Evolutionary conservation across 305 asterid genomes (phyloP).

Genomic region (Lippia alba): DNA sequence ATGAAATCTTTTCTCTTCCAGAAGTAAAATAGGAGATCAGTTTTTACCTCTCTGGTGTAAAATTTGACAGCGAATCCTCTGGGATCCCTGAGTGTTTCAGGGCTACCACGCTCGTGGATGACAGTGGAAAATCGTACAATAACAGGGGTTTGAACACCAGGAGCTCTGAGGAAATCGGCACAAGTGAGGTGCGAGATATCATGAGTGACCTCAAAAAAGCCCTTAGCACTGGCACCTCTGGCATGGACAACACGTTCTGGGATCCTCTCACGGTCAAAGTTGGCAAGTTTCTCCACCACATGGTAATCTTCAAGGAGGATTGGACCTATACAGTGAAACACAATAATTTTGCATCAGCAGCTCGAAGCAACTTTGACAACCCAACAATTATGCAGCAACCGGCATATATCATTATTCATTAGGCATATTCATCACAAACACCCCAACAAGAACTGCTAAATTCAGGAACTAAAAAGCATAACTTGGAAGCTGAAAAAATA

Average conservation of each 20-base stretch:
- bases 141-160: conserved; percentile 29
- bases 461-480: background rate
- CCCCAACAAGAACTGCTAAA: background rate
- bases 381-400: background rate
- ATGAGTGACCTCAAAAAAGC: conserved; percentile 76
- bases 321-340: conserved; percentile 49
- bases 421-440: background rate
- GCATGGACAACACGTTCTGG: conserved; percentile 85
- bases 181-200: conserved; percentile 66
- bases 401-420: background rate
- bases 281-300: conserved; percentile 71
- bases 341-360: conserved; percentile 10
- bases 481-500: background rate
- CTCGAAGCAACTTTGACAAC: background rate
- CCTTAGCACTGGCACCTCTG: conserved; percentile 78
- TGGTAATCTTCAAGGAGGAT: conserved; percentile 79
- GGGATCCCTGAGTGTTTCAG: conserved; percentile 75
- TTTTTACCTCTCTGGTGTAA: conserved; percentile 74
- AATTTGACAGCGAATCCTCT: conserved; percentile 73
- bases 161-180: conserved; percentile 38
- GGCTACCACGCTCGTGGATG: conserved; percentile 70
- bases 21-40: background rate
- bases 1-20: background rate
- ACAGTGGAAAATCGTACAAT: conserved; percentile 31
- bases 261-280: conserved; percentile 73